Percentiles rank a stretch among this genome's conserved stretches.
phyloP scores from a whole-genome alignment of 2,329 filamentous ascomycete species.

The Ceratocystis cubensis region DNA sequence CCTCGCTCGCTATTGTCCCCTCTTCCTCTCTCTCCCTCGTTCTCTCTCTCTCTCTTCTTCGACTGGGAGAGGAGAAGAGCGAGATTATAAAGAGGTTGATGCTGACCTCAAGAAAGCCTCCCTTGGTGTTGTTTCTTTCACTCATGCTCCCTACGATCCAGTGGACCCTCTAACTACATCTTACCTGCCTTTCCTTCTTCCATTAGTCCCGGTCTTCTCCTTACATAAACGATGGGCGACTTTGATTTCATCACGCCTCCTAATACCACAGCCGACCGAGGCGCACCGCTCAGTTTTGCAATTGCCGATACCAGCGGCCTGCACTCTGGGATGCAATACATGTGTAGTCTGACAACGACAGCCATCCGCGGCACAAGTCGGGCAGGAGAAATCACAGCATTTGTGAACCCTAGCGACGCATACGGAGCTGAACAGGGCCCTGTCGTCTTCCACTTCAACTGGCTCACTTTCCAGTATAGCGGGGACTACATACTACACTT shows the following conservation, averaged over 20 bases:
- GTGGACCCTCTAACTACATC: neutral
- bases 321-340: neutral
- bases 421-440: neutral
- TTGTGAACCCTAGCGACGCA: neutral
- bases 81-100: neutral
- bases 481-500: neutral
- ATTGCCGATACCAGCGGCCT: conserved; percentile 6
- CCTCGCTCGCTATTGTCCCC: neutral
- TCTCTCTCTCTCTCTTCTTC: neutral
- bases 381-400: neutral
- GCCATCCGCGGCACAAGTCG: conserved; percentile 1
- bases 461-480: neutral
- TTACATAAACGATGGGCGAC: neutral
- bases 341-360: conserved; percentile 7
- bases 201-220: neutral
- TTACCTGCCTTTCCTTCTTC: neutral
- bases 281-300: neutral
- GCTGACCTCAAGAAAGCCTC: neutral
- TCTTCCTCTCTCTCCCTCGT: neutral
- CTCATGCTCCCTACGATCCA: neutral
- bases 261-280: neutral
- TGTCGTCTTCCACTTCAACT: neutral
- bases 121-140: neutral
- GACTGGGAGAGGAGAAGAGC: neutral
- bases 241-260: neutral